Conservation (phyloP, 75 land plant species). For the Sequoia sempervirens region DNA sequence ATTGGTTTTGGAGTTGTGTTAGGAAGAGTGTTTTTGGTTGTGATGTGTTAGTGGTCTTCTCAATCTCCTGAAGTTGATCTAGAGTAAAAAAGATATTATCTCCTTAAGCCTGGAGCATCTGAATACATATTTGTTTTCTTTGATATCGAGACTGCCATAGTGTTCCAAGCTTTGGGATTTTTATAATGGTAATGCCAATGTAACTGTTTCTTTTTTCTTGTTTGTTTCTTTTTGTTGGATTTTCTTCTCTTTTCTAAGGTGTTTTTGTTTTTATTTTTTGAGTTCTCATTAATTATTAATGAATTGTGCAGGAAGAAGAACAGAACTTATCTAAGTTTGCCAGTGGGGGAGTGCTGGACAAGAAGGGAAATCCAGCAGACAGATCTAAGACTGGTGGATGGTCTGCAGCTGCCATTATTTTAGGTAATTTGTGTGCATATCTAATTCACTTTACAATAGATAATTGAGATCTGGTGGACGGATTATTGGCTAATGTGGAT, state of each 20-base stretch:
- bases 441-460: not conserved
- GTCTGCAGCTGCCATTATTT: conserved; percentile 72
- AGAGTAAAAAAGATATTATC: not conserved
- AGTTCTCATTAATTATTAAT: not conserved
- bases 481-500: not conserved
- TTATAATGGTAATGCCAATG: not conserved
- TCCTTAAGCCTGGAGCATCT: not conserved
- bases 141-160: not conserved
- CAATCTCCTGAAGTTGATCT: not conserved
- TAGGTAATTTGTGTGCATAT: conserved; percentile 33
- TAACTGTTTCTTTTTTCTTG: not conserved
- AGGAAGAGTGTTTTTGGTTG: too few relatives aligned
- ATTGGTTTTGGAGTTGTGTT: too few relatives aligned
- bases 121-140: not conserved
- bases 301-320: not conserved
- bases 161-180: not conserved
- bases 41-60: too few relatives aligned
- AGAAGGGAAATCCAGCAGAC: conserved; percentile 61
- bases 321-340: not conserved
- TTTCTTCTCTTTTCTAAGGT: not conserved
- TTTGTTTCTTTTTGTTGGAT: not conserved
- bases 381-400: conserved; percentile 81
- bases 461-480: too few relatives aligned
- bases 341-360: conserved; percentile 37
- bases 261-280: not conserved